These are phyloP conservation scores for Leishmania gerbilli DNA, from an alignment of 208 protist genomes.

Conservation along the genomic window DNA sequence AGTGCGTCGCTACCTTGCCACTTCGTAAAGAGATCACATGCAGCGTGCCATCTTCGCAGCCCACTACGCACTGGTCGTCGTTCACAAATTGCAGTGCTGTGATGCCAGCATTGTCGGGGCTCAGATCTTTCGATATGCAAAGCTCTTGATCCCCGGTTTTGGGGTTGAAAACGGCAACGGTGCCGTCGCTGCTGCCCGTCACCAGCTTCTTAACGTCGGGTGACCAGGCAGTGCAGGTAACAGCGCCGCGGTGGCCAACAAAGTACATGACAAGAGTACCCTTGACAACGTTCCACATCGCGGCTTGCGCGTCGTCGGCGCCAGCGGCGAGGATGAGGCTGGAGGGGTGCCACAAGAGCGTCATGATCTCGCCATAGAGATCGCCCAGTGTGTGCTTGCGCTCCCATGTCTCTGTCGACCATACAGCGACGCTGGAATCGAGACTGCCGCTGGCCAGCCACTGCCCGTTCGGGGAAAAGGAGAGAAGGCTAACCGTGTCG, in stretches of 20 bases:
- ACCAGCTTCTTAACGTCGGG: slow-evolving; percentile 89
- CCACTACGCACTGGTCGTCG: slow-evolving; percentile 76
- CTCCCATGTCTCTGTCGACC: slow-evolving; percentile 84
- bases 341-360: slow-evolving; percentile 93
- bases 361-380: slow-evolving; percentile 81
- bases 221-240: slow-evolving; percentile 87
- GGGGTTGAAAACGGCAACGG: slow-evolving; percentile 91
- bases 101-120: slow-evolving; percentile 70
- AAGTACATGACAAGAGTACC: slow-evolving; percentile 93
- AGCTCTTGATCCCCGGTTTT: slow-evolving; percentile 81
- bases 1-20: slow-evolving; percentile 61
- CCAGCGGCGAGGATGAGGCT: slow-evolving; percentile 91
- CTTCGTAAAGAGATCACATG: slow-evolving; percentile 72
- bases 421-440: slow-evolving; percentile 73
- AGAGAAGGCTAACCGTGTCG: slow-evolving; percentile 79
- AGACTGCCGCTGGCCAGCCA: slow-evolving; percentile 78
- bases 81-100: slow-evolving; percentile 69
- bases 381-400: slow-evolving; percentile 75
- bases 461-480: slow-evolving; percentile 82
- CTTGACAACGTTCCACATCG: slow-evolving; percentile 94
- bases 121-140: slow-evolving; percentile 69
- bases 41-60: slow-evolving; percentile 87
- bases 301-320: slow-evolving; percentile 89
- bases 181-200: slow-evolving; percentile 91
- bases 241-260: slow-evolving; percentile 83